These are phyloP conservation scores for Triticum dicoccoides DNA, from an alignment of 176 grass and related monocot species.

Conservation along the genomic window DNA sequence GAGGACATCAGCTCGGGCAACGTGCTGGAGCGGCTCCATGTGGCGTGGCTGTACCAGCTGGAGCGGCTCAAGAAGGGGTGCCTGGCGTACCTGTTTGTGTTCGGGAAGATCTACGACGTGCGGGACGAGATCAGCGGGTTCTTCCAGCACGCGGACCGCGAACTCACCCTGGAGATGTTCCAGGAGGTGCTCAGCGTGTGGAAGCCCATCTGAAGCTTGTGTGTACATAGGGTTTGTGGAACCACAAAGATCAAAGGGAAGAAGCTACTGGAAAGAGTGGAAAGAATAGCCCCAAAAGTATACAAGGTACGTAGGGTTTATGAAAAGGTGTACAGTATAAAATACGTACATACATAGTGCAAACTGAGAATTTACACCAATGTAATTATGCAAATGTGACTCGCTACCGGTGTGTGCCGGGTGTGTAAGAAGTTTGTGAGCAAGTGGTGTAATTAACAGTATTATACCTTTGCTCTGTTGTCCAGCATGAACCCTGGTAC, in stretches of 20 bases:
- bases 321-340: no score
- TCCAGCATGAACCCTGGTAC: neutral
- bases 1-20: conserved; percentile 74
- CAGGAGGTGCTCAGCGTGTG: conserved; percentile 69
- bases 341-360: no score
- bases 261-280: no score
- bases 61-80: conserved; percentile 82
- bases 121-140: conserved; percentile 68
- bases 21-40: conserved; percentile 73
- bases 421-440: neutral
- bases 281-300: no score
- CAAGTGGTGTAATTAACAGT: neutral
- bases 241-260: no score
- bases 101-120: conserved; percentile 86
- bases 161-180: conserved; percentile 91
- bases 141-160: conserved; percentile 66
- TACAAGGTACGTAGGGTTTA: no score
- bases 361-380: no score
- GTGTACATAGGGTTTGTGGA: no score
- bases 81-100: conserved; percentile 75
- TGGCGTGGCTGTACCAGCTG: conserved; percentile 77
- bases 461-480: neutral
- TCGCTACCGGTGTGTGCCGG: no score
- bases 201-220: conserved; percentile 51
- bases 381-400: no score